Evolutionary conservation across 2,329 filamentous ascomycete genomes (phyloP).

Genomic region (Chaetomiaceae sp.): DNA sequence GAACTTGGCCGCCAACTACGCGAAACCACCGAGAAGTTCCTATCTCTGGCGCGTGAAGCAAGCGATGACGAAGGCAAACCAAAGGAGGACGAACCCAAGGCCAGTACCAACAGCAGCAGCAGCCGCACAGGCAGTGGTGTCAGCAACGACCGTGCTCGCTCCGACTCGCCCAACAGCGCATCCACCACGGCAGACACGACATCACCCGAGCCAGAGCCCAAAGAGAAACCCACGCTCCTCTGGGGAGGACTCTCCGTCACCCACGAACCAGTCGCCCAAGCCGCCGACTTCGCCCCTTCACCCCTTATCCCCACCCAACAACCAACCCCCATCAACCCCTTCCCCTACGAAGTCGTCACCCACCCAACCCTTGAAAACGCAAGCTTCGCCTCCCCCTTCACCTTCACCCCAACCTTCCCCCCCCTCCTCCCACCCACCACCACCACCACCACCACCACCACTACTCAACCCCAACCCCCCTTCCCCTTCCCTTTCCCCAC

Average conservation of each 20-base stretch:
- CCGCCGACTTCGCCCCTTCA: conserved; percentile 2
- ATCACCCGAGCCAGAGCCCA: background rate
- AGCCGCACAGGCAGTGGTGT: background rate
- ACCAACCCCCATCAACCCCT: background rate
- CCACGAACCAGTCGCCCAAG: conserved; percentile 21
- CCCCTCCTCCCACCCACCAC: conserved; percentile 30
- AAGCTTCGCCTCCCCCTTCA: conserved; percentile 44
- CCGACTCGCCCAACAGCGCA: background rate
- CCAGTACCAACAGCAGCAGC: conserved; percentile 11
- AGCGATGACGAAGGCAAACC: conserved; percentile 37
- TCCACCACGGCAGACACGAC: background rate
- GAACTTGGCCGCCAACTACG: conserved; percentile 54
- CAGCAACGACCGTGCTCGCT: background rate
- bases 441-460: too few species aligned
- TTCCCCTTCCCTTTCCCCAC: conserved; percentile 5
- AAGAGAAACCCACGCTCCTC: conserved; percentile 4
- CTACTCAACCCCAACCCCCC: too few species aligned
- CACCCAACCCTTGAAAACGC: conserved; percentile 49
- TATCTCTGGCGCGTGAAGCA: conserved; percentile 47
- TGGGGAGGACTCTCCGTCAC: conserved; percentile 29
- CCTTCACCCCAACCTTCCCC: conserved; percentile 3
- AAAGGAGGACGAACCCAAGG: conserved; percentile 26
- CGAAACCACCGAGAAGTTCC: conserved; percentile 53
- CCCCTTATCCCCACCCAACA: conserved; percentile 10
- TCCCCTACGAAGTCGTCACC: conserved; percentile 32